Evolutionary conservation across 768 basidiomycete genomes (phyloP).

Genomic region (Crucibulum laeve): DNA sequence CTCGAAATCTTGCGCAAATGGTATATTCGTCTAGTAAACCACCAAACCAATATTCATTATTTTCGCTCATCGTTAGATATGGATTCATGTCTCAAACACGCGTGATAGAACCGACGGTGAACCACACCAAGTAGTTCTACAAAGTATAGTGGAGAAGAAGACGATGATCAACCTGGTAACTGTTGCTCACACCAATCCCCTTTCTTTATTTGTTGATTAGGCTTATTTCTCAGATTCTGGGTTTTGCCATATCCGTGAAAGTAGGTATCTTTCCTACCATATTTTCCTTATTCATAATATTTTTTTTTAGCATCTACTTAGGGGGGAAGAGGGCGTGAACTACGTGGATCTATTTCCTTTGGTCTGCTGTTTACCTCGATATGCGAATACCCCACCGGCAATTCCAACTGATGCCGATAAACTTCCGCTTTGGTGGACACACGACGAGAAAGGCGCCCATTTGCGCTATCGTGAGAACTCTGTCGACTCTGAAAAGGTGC

Average conservation of each 20-base stretch:
- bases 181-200: background rate
- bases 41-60: background rate
- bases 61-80: conserved; percentile 28
- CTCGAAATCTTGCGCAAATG: conserved; percentile 46
- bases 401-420: conserved; percentile 28
- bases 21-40: conserved; percentile 27
- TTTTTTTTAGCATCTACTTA: conserved; percentile 42
- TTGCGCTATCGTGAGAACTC: conserved; percentile 6
- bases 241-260: conserved; percentile 57
- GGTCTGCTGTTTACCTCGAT: conserved; percentile 54
- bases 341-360: conserved; percentile 63
- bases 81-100: conserved; percentile 45
- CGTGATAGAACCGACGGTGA: conserved; percentile 23
- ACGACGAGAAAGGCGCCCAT: conserved; percentile 6
- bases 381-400: conserved; percentile 22
- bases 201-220: background rate
- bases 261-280: conserved; percentile 17
- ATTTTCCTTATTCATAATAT: background rate
- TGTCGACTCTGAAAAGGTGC: conserved; percentile 37
- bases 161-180: conserved; percentile 57
- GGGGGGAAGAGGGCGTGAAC: conserved; percentile 57
- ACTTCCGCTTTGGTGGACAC: conserved; percentile 48
- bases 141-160: conserved; percentile 63
- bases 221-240: conserved; percentile 52
- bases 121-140: conserved; percentile 18